phyloP scores from a whole-genome alignment of 2,329 filamentous ascomycete genomes.

The Pestalotiopsis sp. region DNA sequence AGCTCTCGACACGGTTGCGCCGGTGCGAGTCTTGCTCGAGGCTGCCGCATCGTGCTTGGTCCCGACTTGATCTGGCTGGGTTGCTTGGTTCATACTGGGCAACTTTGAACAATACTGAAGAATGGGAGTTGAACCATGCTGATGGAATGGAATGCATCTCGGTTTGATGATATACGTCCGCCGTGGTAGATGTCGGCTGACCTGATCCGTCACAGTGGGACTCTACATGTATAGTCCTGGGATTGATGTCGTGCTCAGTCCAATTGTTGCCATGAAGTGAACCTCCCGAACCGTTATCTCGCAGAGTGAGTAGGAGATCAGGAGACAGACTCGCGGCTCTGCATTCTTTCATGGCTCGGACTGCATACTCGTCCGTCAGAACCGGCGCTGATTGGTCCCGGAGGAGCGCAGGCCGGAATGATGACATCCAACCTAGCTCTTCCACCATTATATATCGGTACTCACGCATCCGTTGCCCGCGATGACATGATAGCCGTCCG shows the following conservation, averaged over 20 bases:
- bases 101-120: background rate
- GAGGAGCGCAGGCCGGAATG: background rate
- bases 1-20: slow-evolving; percentile 6
- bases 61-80: background rate
- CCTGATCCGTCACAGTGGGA: background rate
- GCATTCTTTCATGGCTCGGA: background rate
- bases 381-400: background rate
- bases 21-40: background rate
- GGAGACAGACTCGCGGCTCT: background rate
- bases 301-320: background rate
- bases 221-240: background rate
- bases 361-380: background rate
- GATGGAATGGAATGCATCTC: background rate
- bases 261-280: background rate
- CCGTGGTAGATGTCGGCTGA: background rate
- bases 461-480: background rate
- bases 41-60: slow-evolving; percentile 7
- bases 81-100: background rate
- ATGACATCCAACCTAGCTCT: background rate
- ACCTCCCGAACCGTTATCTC: background rate
- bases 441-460: background rate
- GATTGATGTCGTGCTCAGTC: background rate
- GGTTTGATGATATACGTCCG: background rate
- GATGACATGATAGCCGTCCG: background rate
- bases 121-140: too few relatives aligned